Base-by-base conservation (phyloP, 2,329 filamentous ascomycete species). In the Apiospora sp. region DNA sequence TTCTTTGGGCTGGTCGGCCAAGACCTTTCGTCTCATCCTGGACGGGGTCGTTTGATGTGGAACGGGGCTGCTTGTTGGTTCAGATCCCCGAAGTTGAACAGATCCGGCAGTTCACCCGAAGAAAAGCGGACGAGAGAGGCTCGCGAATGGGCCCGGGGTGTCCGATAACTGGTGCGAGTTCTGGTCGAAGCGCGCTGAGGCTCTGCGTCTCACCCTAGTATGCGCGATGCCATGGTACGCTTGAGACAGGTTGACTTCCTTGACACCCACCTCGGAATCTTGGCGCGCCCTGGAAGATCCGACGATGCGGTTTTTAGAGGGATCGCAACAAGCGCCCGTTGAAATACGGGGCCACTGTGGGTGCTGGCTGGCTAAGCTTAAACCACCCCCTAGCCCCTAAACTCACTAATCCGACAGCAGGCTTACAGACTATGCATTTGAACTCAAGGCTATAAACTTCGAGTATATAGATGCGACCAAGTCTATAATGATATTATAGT, bases 221-320 rank as follows among this genome's bases (percentile, higher is more conserved):
- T 41, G 58, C 58, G 10, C 58, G 58, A 64, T 64, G 58, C 34
- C 58, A 41, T 64, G 58, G 34, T 41, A 13, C 58, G 19, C 58
- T 41, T 64, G 67, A 69, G 44, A 69, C 67, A 69, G 34, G 34
- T 24, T 16, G 37, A 49, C 43, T 8, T 16, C 67, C 54, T 19
- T 10, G 30, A n/a, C 30, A 61, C 27, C 54, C 30, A 41, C 30
- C 58, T n/a, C 41, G 58, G 58, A 3, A 64, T 64, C 58, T 64
- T 64, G 58, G 58, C 34, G 12, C n/a, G 67, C 67, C 67, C 19
- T 69, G 27, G 30, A 49, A 69, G 43, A 69, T 69, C 67, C 67
- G 67, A 49, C 44, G 67, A 69, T 69, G 44, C 43, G 27, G 67
- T 34, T 69, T 69, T 49, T 37, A n/a, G 44, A 27, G 44, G 10